Conservation (phyloP, 202 grass and related monocot species). For the Panicum hallii region DNA sequence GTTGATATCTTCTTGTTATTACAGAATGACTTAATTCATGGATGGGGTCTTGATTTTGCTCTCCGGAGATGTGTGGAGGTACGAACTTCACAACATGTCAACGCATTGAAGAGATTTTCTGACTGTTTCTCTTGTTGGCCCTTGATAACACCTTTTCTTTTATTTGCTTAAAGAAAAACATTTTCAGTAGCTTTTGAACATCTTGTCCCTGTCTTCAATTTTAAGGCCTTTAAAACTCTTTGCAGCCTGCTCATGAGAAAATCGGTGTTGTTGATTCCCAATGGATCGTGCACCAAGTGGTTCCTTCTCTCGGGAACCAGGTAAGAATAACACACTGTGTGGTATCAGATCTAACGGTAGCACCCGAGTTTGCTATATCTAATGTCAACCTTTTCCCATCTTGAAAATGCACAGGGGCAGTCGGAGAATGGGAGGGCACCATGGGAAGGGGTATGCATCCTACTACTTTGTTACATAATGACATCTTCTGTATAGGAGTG, state of each 20-base stretch:
- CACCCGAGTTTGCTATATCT: not conserved
- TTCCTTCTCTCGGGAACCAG: constrained; percentile 96
- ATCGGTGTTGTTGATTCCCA: constrained; percentile 99
- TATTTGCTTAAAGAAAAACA: not conserved
- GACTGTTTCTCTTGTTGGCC: not conserved
- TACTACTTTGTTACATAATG: constrained; percentile 1
- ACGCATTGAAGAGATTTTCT: constrained; percentile 24
- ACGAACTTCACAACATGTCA: constrained; percentile 16
- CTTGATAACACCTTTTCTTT: not conserved
- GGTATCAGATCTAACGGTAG: not conserved
- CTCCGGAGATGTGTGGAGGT: constrained; percentile 89
- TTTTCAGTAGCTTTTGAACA: constrained; percentile 19
- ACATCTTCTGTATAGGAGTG: not conserved
- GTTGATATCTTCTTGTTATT: constrained; percentile 11
- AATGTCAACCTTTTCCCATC: not conserved
- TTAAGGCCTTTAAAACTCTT: constrained; percentile 35
- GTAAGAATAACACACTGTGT: constrained; percentile 43
- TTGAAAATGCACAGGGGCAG: constrained; percentile 63
- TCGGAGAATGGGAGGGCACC: constrained; percentile 73
- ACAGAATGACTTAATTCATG: constrained; percentile 94
- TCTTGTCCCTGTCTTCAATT: constrained; percentile 1
- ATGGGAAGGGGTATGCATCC: constrained; percentile 79
- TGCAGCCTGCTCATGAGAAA: constrained; percentile 90
- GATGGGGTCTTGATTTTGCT: constrained; percentile 98
- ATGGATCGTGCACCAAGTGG: constrained; percentile 90